Base-by-base conservation (phyloP, 179 eudicot genomes). In the Amaranthus tricolor region DNA sequence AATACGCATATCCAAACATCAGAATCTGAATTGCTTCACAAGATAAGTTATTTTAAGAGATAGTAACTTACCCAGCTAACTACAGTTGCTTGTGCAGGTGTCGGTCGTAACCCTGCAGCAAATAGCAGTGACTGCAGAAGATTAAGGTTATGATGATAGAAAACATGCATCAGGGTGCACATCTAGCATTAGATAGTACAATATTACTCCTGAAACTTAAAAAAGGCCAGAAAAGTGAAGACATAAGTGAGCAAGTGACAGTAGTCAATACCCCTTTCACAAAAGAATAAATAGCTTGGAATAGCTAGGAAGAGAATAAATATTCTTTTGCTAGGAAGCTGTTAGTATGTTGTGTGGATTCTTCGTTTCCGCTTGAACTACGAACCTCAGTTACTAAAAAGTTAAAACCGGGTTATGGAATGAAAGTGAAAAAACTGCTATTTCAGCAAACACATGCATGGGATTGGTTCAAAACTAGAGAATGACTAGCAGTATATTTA, bases 71-170 rank as follows among this genome's bases (percentile, higher is more conserved):
- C 98, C 99, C 99, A 95, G 81, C 99, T 95, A 68, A 95, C 96
- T 19, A 87, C 95, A 74, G 97, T 95, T 31, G 99, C 97, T 82
- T 95, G 99, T 40, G 99, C 99, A 75, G 99, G 99, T 52, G 99
- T 95, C 78, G 99, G 99, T 75, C 97, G 90, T 85, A 95, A 87
- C 70, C 99, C 99, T 84, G 99, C 99, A 89, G 99, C 99, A 89
- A 88, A 95, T 76, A 95, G 88, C 82, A 95, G 89, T 66, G 99
- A 95, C 99, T 94, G 94, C 88, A 90, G 85, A 86, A 83, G 84
- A 85, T 81, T 84, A 85, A 87, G 85, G 59, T 79, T 73, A 80
- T 81, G 76, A 75, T 74, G 73, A 78, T 60, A 80, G 63, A 45
- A 76, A 82, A 44, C 65, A 62, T 47, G 48, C 68, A 51, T 24